These are phyloP conservation scores for Eragrostis curvula DNA, from an alignment of 176 grass and related monocot genomes.

Conservation along the genomic window DNA sequence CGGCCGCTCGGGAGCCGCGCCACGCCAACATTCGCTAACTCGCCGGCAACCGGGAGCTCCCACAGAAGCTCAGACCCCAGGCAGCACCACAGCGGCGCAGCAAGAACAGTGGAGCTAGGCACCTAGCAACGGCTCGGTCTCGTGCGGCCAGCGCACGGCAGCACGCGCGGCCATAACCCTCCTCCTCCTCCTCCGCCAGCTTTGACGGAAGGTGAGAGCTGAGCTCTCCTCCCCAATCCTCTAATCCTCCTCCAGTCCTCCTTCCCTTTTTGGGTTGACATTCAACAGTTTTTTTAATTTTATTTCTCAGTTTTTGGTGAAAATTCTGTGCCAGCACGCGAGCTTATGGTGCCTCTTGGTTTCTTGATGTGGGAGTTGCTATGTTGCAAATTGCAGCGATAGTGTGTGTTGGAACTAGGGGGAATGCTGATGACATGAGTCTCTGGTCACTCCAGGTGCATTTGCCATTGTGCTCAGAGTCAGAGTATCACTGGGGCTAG, in stretches of 20 bases:
- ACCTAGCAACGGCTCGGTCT: too few relatives aligned
- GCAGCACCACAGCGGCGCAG: too few relatives aligned
- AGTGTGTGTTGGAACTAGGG: neutral
- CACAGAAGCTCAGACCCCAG: too few relatives aligned
- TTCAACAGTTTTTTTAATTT: too few relatives aligned
- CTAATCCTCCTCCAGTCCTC: too few relatives aligned
- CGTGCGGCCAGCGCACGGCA: too few relatives aligned
- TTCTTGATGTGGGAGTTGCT: constrained; percentile 15
- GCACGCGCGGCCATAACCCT: too few relatives aligned
- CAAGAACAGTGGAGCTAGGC: too few relatives aligned
- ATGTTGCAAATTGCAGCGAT: constrained; percentile 24
- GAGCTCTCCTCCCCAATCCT: too few relatives aligned
- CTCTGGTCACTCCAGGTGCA: constrained; percentile 9
- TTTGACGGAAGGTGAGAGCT: too few relatives aligned
- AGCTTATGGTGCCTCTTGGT: neutral
- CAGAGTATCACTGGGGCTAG: constrained; percentile 20
- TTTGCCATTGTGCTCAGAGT: constrained; percentile 14
- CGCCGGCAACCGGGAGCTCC: neutral
- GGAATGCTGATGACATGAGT: constrained; percentile 30
- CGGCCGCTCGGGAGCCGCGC: neutral
- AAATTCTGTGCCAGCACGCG: neutral
- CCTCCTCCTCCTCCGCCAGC: too few relatives aligned
- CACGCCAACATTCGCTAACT: neutral
- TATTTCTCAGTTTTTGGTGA: neutral
- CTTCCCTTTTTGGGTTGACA: too few relatives aligned